Evolutionary conservation across 768 basidiomycete genomes (phyloP).

Genomic region (Russula sp.): DNA sequence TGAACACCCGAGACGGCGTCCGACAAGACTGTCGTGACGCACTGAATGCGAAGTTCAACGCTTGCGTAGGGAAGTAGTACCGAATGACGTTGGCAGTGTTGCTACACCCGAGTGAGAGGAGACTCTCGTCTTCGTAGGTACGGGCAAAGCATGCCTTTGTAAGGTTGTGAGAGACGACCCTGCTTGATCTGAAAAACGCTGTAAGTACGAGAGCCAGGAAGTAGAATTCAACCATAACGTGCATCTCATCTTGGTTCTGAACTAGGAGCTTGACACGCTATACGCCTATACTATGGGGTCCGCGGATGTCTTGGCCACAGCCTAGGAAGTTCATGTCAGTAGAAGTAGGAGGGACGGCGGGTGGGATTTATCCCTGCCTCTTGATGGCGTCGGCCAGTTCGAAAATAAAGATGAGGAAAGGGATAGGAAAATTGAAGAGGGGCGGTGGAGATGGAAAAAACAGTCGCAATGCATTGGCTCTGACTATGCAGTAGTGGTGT

Average conservation of each 20-base stretch:
- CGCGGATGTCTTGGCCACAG: constrained; percentile 97
- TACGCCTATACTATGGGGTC: constrained; percentile 99
- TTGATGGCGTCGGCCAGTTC: no score
- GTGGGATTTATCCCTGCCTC: no score
- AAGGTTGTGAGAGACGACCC: constrained; percentile 92
- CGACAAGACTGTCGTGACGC: constrained; percentile 39
- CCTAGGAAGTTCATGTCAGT: constrained; percentile 46
- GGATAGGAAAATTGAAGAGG: no score
- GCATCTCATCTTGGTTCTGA: constrained; percentile 99
- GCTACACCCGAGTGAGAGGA: constrained; percentile 95
- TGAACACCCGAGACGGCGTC: no score
- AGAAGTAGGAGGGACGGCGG: background rate
- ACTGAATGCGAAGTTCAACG: constrained; percentile 99
- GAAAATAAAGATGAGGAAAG: no score
- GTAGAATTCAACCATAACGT: constrained; percentile 31
- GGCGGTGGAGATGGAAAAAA: no score
- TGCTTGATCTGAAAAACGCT: constrained; percentile 85
- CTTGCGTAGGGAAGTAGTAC: constrained; percentile 99
- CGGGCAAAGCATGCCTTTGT: constrained; percentile 96
- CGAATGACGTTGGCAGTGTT: constrained; percentile 99
- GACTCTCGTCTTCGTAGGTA: constrained; percentile 93
- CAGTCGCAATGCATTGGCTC: no score
- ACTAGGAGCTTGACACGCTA: constrained; percentile 99
- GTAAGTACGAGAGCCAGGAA: background rate
- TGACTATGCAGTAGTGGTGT: no score